Evolutionary conservation across 2,329 filamentous ascomycete species (phyloP).

Genomic region (Cladosporium sp.): DNA sequence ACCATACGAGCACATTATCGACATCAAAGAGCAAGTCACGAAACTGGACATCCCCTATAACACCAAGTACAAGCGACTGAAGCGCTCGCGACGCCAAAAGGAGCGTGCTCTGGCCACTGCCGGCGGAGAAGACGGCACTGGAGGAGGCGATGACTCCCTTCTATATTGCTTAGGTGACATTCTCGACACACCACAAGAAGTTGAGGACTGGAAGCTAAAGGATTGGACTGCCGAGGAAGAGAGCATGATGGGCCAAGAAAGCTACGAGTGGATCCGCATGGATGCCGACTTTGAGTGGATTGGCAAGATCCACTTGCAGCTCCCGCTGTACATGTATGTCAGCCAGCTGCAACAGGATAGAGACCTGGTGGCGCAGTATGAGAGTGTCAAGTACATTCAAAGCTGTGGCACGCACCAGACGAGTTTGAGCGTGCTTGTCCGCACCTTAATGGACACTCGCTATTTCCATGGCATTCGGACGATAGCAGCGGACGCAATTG

Average conservation of each 20-base stretch:
- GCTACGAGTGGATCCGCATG: constrained; percentile 97
- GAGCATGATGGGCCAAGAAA: constrained; percentile 88
- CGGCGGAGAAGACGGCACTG: constrained; percentile 54
- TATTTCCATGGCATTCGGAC: constrained; percentile 93
- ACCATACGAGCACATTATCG: constrained; percentile 95
- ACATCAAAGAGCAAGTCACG: constrained; percentile 83
- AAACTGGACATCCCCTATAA: constrained; percentile 97
- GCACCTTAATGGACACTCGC: constrained; percentile 85
- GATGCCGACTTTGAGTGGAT: constrained; percentile 99
- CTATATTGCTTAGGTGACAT: constrained; percentile 93
- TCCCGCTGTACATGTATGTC: constrained; percentile 96
- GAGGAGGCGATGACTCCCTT: constrained; percentile 69
- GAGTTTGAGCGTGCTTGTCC: constrained; percentile 82
- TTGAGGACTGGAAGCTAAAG: constrained; percentile 77
- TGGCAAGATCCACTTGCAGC: constrained; percentile 76
- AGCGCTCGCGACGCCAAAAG: constrained; percentile 80
- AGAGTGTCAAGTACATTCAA: constrained; percentile 43
- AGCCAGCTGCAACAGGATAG: constrained; percentile 96
- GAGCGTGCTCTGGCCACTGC: constrained; percentile 69
- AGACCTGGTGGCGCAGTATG: constrained; percentile 85
- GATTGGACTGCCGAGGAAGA: constrained; percentile 92
- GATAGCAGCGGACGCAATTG: constrained; percentile 77
- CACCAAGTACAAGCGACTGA: constrained; percentile 97
- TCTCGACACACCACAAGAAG: constrained; percentile 78
- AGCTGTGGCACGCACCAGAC: constrained; percentile 67